Percentiles rank a stretch among this genome's conserved stretches.
Evolutionary conservation across 192 early-diverging fungal species (phyloP).

Genomic region (Backusella westeae): DNA sequence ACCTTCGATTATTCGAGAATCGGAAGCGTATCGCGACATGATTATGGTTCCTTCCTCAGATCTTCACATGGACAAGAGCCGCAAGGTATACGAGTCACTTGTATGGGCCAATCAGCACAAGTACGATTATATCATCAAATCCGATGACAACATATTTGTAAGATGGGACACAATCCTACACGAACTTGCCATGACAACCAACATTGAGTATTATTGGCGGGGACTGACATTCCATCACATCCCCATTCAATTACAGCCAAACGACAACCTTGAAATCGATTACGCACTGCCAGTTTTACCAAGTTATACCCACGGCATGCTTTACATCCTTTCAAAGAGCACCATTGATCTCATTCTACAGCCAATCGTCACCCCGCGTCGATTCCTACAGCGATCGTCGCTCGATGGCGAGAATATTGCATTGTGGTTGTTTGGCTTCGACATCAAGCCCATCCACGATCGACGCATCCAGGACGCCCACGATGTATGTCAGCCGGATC

Average conservation of each 20-base stretch:
- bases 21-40: constrained; percentile 42
- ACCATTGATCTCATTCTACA: constrained; percentile 40
- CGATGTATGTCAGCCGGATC: constrained; percentile 56
- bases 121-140: constrained; percentile 56
- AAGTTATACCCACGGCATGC: constrained; percentile 50
- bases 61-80: constrained; percentile 44
- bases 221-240: constrained; percentile 37
- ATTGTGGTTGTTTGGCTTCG: constrained; percentile 56
- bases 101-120: constrained; percentile 41
- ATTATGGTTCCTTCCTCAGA: constrained; percentile 54
- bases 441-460: constrained; percentile 56
- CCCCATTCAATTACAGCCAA: constrained; percentile 35
- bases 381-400: constrained; percentile 30
- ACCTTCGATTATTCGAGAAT: constrained; percentile 42
- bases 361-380: constrained; percentile 33
- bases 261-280: constrained; percentile 29
- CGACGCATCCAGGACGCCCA: constrained; percentile 47
- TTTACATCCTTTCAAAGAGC: constrained; percentile 54
- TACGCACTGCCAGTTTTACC: constrained; percentile 54
- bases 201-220: constrained; percentile 48
- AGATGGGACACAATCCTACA: constrained; percentile 48
- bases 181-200: constrained; percentile 34
- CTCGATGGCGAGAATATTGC: constrained; percentile 56
- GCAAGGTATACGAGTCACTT: constrained; percentile 50
- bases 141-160: constrained; percentile 59